Conservation (phyloP, 2,329 filamentous ascomycete species). For the Botryosphaeria dothidea region DNA sequence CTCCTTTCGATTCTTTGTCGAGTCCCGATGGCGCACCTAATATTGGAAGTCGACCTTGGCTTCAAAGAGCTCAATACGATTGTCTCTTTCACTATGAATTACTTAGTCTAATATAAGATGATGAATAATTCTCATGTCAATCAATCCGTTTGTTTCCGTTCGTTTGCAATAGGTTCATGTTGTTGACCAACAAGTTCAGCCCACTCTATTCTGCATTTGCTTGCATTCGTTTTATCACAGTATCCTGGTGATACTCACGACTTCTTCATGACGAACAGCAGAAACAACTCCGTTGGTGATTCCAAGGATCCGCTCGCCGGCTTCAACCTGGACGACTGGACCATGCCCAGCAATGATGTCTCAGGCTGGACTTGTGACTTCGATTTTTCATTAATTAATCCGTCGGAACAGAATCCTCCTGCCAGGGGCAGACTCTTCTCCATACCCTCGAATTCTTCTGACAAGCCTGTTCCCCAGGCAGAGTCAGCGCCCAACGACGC, state of each 20-base stretch:
- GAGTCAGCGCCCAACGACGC: neutral
- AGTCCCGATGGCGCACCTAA: neutral
- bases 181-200: slow-evolving; percentile 9
- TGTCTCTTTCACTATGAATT: neutral
- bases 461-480: neutral
- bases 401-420: neutral
- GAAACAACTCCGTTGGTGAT: neutral
- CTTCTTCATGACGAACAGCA: neutral
- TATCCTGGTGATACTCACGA: neutral
- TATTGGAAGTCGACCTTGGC: neutral
- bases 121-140: neutral
- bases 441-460: neutral
- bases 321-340: neutral
- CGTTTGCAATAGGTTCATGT: neutral
- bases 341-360: neutral
- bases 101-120: neutral
- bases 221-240: neutral
- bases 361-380: neutral
- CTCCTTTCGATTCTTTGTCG: neutral
- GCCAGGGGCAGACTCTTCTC: neutral
- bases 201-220: neutral
- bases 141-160: neutral
- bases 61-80: neutral
- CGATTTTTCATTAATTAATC: neutral
- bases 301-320: neutral